Percentiles rank a stretch among this genome's conserved stretches.
phyloP scores from a whole-genome alignment of 257 asterid species.

The Phtheirospermum japonicum region DNA sequence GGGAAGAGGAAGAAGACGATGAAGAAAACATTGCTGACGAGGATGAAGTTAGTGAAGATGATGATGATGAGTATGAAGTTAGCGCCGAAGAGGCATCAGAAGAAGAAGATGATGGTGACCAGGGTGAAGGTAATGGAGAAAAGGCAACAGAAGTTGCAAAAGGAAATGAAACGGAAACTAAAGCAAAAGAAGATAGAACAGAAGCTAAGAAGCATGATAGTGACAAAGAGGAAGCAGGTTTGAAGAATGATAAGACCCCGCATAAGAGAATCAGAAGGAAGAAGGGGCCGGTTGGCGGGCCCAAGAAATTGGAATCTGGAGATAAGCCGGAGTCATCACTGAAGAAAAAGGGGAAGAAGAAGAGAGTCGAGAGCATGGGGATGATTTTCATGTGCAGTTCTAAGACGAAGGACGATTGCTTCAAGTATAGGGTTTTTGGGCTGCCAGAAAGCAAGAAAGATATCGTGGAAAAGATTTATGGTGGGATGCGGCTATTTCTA shows the following conservation, averaged over 20 bases:
- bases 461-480: slow-evolving; percentile 63
- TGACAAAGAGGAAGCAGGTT: slow-evolving; percentile 42
- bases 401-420: slow-evolving; percentile 79
- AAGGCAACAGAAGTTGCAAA: slow-evolving; percentile 26
- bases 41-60: slow-evolving; percentile 1
- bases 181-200: background rate
- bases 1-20: slow-evolving; percentile 34
- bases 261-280: slow-evolving; percentile 29
- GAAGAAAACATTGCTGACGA: slow-evolving; percentile 27
- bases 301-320: slow-evolving; percentile 38
- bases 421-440: slow-evolving; percentile 71
- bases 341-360: slow-evolving; percentile 45
- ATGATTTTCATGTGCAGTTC: slow-evolving; percentile 96
- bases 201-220: slow-evolving; percentile 28
- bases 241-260: slow-evolving; percentile 36
- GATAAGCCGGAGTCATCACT: slow-evolving; percentile 47
- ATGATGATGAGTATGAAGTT: slow-evolving; percentile 26
- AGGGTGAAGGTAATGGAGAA: slow-evolving; percentile 2
- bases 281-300: slow-evolving; percentile 24
- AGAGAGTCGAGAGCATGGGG: slow-evolving; percentile 67
- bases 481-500: slow-evolving; percentile 84
- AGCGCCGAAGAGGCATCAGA: slow-evolving; percentile 23
- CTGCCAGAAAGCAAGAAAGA: slow-evolving; percentile 83
- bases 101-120: background rate
- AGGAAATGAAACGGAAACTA: slow-evolving; percentile 25